phyloP scores from a whole-genome alignment of 2,329 filamentous ascomycete genomes.

The Paracoccidioides lutzii region DNA sequence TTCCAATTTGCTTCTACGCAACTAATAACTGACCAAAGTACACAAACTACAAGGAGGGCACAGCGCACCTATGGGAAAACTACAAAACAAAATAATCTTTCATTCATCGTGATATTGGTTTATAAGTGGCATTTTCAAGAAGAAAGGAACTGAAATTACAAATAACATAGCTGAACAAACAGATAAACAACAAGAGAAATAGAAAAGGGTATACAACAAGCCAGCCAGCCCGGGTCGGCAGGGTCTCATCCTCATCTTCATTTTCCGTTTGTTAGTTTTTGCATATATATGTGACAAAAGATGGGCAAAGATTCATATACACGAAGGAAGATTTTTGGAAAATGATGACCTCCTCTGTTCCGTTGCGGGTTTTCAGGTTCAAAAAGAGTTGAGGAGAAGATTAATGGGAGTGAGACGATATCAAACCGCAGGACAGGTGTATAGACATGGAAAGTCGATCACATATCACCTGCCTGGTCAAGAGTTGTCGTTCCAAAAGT shows the following conservation, averaged over 20 bases:
- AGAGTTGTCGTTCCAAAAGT: background rate
- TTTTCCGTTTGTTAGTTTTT: background rate
- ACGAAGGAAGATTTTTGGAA: background rate
- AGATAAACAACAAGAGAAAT: background rate
- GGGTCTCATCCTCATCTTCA: background rate
- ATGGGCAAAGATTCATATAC: background rate
- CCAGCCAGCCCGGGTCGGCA: background rate
- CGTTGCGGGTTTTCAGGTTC: background rate
- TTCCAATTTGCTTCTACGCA: too few species aligned
- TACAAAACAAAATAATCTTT: too few species aligned
- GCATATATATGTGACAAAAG: background rate
- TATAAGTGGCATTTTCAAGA: too few species aligned
- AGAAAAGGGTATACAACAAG: background rate
- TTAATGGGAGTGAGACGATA: background rate
- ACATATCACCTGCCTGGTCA: too few species aligned
- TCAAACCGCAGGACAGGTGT: too few species aligned
- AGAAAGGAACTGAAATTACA: too few species aligned
- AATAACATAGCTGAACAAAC: too few species aligned
- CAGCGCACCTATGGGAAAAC: too few species aligned
- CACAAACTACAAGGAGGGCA: too few species aligned
- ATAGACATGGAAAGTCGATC: too few species aligned
- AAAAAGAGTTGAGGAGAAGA: background rate
- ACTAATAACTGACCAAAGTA: too few species aligned
- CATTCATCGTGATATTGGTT: too few species aligned
- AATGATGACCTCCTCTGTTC: background rate